These are phyloP conservation scores for Mycena filopes DNA, from an alignment of 768 basidiomycete genomes.

Conservation along the genomic window DNA sequence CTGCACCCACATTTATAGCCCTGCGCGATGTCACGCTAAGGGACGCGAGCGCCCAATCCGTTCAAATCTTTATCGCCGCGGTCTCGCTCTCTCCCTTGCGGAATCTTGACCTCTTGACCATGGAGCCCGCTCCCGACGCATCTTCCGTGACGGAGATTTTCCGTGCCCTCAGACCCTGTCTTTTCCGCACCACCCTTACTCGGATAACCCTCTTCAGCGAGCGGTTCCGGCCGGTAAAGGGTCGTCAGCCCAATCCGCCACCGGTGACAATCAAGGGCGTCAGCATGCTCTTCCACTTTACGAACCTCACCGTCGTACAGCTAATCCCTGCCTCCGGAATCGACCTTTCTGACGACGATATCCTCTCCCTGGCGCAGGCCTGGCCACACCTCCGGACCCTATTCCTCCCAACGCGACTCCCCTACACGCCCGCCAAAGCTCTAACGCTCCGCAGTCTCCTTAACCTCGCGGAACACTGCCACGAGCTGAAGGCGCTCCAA, in stretches of 20 bases:
- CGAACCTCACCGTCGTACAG: not conserved
- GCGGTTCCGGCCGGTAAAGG: no score
- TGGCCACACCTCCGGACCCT: not conserved
- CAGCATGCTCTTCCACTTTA: not conserved
- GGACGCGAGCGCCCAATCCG: not conserved
- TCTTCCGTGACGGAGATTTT: not conserved
- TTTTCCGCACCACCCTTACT: not conserved
- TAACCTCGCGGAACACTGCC: not conserved
- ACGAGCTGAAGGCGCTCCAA: not conserved
- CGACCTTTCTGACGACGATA: not conserved
- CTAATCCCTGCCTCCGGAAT: not conserved
- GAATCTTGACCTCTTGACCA: not conserved
- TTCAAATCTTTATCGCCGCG: not conserved
- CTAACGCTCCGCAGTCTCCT: not conserved
- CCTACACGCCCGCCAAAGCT: not conserved
- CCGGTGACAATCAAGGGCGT: not conserved
- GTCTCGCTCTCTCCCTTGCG: not conserved
- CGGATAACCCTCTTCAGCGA: not conserved
- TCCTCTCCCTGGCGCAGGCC: not conserved
- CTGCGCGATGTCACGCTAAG: not conserved
- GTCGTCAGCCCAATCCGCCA: no score
- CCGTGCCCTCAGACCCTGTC: not conserved
- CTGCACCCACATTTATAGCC: not conserved
- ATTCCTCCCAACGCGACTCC: not conserved
- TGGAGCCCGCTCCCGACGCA: not conserved